These are phyloP conservation scores for Malus fusca DNA, from an alignment of 306 rosid genomes.

Conservation along the genomic window DNA sequence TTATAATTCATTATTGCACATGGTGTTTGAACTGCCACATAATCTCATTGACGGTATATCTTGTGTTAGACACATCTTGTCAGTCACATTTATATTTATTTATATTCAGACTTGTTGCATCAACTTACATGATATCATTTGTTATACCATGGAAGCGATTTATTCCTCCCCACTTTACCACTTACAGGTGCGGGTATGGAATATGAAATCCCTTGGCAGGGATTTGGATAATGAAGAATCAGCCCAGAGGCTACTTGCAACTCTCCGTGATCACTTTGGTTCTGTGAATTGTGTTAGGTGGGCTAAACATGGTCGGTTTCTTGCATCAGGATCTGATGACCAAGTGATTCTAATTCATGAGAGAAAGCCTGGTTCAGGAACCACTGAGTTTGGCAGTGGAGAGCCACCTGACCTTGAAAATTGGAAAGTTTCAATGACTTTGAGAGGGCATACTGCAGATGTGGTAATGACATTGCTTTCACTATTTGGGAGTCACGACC, in stretches of 20 bases:
- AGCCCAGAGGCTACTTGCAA: constrained; percentile 89
- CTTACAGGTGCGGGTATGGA: constrained; percentile 93
- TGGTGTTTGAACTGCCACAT: neutral
- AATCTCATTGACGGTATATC: neutral
- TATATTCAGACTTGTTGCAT: neutral
- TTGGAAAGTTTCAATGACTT: constrained; percentile 92
- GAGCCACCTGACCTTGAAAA: constrained; percentile 97
- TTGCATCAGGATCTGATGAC: constrained; percentile 97
- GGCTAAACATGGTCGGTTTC: constrained; percentile 87
- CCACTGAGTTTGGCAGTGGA: constrained; percentile 96
- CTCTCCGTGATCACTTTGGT: constrained; percentile 94
- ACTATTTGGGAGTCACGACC: neutral
- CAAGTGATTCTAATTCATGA: constrained; percentile 89
- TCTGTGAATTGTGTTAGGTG: constrained; percentile 98
- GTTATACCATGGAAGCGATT: neutral
- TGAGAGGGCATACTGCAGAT: constrained; percentile 98
- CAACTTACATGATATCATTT: neutral
- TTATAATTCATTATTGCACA: neutral
- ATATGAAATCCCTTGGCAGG: constrained; percentile 72
- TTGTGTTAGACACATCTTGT: neutral
- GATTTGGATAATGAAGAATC: constrained; percentile 52
- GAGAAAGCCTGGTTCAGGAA: constrained; percentile 98
- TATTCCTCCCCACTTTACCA: neutral
- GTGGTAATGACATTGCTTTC: constrained; percentile 78
- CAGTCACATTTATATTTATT: neutral